Evolutionary conservation across 352 stramenopile species (phyloP).

Genomic region (Achlya hypogyna): DNA sequence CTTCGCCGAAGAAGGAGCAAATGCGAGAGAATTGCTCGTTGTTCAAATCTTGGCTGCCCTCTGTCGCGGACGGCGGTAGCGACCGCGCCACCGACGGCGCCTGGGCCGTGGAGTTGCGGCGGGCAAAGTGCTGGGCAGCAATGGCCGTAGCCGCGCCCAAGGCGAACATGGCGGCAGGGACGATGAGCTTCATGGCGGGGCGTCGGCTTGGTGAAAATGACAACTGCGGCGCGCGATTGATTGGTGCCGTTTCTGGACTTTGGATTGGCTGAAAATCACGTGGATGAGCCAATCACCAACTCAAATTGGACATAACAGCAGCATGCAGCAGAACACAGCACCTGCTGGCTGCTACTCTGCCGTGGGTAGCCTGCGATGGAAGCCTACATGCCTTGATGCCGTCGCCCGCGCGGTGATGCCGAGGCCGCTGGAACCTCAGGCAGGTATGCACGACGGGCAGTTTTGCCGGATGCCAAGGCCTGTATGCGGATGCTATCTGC

Average conservation of each 20-base stretch:
- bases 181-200: neutral
- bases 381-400: no score
- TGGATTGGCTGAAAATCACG: neutral
- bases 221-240: neutral
- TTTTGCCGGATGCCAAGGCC: no score
- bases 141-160: neutral
- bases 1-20: constrained; percentile 89
- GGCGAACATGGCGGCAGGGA: neutral
- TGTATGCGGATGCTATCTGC: neutral
- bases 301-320: no score
- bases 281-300: no score
- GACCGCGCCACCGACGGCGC: neutral
- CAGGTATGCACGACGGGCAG: no score
- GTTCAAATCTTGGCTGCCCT: constrained; percentile 31
- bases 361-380: no score
- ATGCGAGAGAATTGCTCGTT: constrained; percentile 89
- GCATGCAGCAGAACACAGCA: no score
- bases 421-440: no score
- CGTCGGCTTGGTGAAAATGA: neutral
- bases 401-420: no score
- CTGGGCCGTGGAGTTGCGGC: neutral
- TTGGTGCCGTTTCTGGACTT: neutral
- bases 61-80: no score
- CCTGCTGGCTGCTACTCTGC: no score
- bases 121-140: neutral